Percentiles rank a stretch among this genome's conserved stretches.
phyloP scores from a whole-genome alignment of 2,329 filamentous ascomycete species.

The Monilinia vaccinii-corymbosi region DNA sequence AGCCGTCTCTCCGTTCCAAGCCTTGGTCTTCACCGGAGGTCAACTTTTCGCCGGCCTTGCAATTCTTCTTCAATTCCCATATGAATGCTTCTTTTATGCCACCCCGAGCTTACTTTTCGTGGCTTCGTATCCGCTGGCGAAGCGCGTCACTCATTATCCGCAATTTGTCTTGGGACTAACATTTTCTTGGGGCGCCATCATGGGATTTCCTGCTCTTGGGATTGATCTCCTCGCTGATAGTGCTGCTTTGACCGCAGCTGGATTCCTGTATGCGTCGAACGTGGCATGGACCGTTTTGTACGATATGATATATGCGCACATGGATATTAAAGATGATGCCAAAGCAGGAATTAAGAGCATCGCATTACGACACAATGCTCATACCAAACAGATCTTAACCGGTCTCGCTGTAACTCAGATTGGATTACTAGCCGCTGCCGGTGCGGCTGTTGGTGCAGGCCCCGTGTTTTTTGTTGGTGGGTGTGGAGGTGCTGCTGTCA shows the following conservation, averaged over 20 bases:
- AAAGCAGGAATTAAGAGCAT: slow-evolving; percentile 87
- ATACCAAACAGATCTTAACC: slow-evolving; percentile 68
- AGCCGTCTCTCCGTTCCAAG: slow-evolving; percentile 64
- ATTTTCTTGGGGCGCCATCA: slow-evolving; percentile 82
- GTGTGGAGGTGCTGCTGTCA: slow-evolving; percentile 53
- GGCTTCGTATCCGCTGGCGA: slow-evolving; percentile 70
- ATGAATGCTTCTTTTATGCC: slow-evolving; percentile 65
- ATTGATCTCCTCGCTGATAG: slow-evolving; percentile 60
- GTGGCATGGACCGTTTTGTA: slow-evolving; percentile 82
- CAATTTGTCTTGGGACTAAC: slow-evolving; percentile 75
- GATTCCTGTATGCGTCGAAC: slow-evolving; percentile 66
- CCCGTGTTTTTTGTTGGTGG: slow-evolving; percentile 60
- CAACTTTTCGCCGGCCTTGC: slow-evolving; percentile 67
- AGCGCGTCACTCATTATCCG: slow-evolving; percentile 79
- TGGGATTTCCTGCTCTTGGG: slow-evolving; percentile 79
- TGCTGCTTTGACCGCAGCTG: slow-evolving; percentile 55
- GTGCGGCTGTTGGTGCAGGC: slow-evolving; percentile 56
- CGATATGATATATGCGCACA: slow-evolving; percentile 90
- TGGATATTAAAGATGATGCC: slow-evolving; percentile 79
- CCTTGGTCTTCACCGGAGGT: slow-evolving; percentile 61
- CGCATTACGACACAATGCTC: slow-evolving; percentile 65
- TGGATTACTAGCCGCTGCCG: slow-evolving; percentile 59
- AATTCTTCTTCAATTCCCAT: slow-evolving; percentile 67
- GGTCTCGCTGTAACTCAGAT: slow-evolving; percentile 63
- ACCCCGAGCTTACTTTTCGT: slow-evolving; percentile 68